Evolutionary conservation across 352 stramenopile species (phyloP).

Genomic region (Phytopythium kandeliae): DNA sequence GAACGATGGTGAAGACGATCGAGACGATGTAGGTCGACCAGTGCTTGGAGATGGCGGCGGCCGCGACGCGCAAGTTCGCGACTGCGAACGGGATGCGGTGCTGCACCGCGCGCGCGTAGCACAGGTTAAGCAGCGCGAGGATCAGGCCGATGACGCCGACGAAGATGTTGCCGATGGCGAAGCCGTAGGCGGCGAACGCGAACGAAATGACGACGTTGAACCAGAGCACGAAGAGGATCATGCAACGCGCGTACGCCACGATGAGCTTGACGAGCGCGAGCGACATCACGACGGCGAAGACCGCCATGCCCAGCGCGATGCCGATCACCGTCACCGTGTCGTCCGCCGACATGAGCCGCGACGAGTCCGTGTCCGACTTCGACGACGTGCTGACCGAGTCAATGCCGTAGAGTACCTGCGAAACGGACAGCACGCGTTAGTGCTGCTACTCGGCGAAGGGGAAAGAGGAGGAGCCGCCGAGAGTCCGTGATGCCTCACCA

Average conservation of each 20-base stretch:
- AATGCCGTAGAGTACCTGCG: slow-evolving; percentile 6
- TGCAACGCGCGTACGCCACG: slow-evolving; percentile 63
- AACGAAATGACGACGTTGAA: slow-evolving; percentile 79
- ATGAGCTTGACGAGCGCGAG: slow-evolving; percentile 78
- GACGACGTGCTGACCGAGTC: slow-evolving; percentile 5
- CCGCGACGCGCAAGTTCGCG: slow-evolving; percentile 87
- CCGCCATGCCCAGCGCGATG: slow-evolving; percentile 47
- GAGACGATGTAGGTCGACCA: slow-evolving; percentile 83
- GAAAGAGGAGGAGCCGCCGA: background rate
- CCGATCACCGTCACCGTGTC: slow-evolving; percentile 59
- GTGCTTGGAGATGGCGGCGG: slow-evolving; percentile 88
- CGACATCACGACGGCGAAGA: slow-evolving; percentile 52
- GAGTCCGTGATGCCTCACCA: no score
- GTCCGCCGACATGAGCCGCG: slow-evolving; percentile 38
- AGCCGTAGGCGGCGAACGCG: slow-evolving; percentile 60
- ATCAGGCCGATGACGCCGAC: slow-evolving; percentile 59
- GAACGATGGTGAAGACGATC: slow-evolving; percentile 83
- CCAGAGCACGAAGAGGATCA: slow-evolving; percentile 85
- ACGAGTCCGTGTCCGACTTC: slow-evolving; percentile 26
- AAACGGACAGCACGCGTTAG: background rate
- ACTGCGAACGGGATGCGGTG: slow-evolving; percentile 93
- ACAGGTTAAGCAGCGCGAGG: slow-evolving; percentile 66
- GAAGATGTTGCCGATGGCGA: slow-evolving; percentile 60
- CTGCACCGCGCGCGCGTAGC: slow-evolving; percentile 83
- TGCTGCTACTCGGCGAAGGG: no score